These are phyloP conservation scores for Pestalotiopsis sp. DNA, from an alignment of 2,329 filamentous ascomycete species.

Conservation along the genomic window DNA sequence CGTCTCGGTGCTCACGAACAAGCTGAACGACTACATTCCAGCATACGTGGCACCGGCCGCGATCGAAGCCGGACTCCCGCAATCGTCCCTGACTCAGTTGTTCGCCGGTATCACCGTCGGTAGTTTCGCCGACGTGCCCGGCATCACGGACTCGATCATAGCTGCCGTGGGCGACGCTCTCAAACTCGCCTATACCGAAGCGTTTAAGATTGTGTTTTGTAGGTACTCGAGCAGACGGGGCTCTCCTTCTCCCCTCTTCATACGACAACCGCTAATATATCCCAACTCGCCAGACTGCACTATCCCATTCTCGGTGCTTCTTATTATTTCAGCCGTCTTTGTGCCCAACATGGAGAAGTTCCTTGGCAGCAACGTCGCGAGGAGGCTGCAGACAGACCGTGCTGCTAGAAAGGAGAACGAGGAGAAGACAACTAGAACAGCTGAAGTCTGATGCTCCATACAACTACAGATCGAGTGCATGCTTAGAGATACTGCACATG, in stretches of 20 bases:
- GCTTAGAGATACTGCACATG: not conserved
- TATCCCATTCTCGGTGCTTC: slow-evolving; percentile 32
- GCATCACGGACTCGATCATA: slow-evolving; percentile 33
- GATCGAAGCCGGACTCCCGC: slow-evolving; percentile 35
- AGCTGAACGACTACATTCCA: slow-evolving; percentile 33
- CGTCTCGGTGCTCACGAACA: slow-evolving; percentile 35
- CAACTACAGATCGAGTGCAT: not conserved
- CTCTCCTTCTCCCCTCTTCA: too few relatives aligned
- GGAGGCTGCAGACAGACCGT: slow-evolving; percentile 36
- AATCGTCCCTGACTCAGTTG: slow-evolving; percentile 26
- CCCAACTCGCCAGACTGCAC: slow-evolving; percentile 18
- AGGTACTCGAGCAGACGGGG: not conserved
- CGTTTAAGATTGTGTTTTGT: slow-evolving; percentile 44
- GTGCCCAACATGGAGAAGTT: slow-evolving; percentile 43
- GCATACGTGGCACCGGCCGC: slow-evolving; percentile 35
- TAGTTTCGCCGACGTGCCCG: slow-evolving; percentile 25
- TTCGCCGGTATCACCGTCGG: slow-evolving; percentile 20
- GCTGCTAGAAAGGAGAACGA: slow-evolving; percentile 6
- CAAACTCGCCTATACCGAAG: slow-evolving; percentile 31
- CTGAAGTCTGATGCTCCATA: not conserved
- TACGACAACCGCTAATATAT: not conserved
- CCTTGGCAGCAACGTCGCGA: slow-evolving; percentile 42
- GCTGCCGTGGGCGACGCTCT: slow-evolving; percentile 33
- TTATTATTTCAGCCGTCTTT: slow-evolving; percentile 37
- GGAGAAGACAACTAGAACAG: not conserved